Evolutionary conservation across 2,329 filamentous ascomycete species (phyloP), one percentile per base, ranked within the genome.

Genomic region (Hortaea sp.): DNA sequence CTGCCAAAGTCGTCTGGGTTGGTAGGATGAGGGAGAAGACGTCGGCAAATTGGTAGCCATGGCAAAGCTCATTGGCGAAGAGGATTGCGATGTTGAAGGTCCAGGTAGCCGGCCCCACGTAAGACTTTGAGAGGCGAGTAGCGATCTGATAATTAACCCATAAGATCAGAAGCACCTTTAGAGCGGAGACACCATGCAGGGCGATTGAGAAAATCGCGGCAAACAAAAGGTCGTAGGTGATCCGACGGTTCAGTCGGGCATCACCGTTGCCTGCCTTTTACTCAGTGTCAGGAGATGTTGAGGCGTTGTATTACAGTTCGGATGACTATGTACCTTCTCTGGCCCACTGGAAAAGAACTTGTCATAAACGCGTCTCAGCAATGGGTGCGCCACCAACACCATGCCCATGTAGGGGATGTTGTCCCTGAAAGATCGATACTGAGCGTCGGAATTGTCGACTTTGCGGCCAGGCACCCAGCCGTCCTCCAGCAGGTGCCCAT

Each of bases 401-500:
- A 81, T 55, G 6, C 78, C 73, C 65, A 97, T 81, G 63, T 85
- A 87, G 2, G 88, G 89, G 34, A 97, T 75, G 60, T 97, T 97
- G 51, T 77, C 72, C 54, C 94, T 82, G 62, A 98, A 95, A 34
- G 79, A 81, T 48, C 76, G 72, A 67, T 97, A 98, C 66, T 98
- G 92, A 30, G 77, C 67, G 68, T 98, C 92, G 35, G 88, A 92
- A 52, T 88, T 81, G 68, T 98, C 92, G 52, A 97, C 87, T 75
- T 87, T 87, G 49, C 90, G 84, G 28, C 90, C 90, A 6, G 84
- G 85, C 47, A 98, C 85, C 92, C 92, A 98, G 56, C 92, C 94
- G 6, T 81, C 75, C 2, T 80, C 81, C 11, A 98, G 76, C 35
- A 82, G 71, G 49, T 72, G 71, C 50, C 83, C 75, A 62, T 82